These are phyloP conservation scores for Candida boleticola DNA, from an alignment of 805 yeast species.

Conservation along the genomic window DNA sequence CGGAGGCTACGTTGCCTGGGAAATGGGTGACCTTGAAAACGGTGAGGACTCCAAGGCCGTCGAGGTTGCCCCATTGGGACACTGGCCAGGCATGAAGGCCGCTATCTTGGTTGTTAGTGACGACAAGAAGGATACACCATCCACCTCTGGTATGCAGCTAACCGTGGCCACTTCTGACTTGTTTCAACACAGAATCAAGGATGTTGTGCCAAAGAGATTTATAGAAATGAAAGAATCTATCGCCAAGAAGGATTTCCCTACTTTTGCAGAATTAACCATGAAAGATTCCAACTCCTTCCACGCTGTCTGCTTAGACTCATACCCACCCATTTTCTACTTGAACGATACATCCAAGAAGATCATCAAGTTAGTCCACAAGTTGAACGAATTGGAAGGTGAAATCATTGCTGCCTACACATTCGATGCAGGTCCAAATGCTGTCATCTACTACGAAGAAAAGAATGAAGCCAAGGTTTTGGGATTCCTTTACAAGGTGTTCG, in stretches of 20 bases:
- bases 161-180: conserved; percentile 89
- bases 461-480: conserved; percentile 76
- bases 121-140: conserved; percentile 89
- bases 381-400: conserved; percentile 66
- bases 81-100: conserved; percentile 94
- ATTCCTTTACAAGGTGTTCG: conserved; percentile 60
- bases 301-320: conserved; percentile 94
- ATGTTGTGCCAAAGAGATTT: conserved; percentile 86
- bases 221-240: conserved; percentile 80
- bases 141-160: conserved; percentile 94
- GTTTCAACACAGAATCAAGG: conserved; percentile 72
- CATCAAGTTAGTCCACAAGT: conserved; percentile 72
- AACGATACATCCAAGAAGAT: conserved; percentile 87
- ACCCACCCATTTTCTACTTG: conserved; percentile 92
- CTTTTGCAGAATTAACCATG: conserved; percentile 91
- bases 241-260: conserved; percentile 65
- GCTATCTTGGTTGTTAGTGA: conserved; percentile 91
- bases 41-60: conserved; percentile 96
- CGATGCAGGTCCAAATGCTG: conserved; percentile 99
- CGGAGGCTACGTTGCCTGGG: conserved; percentile 99
- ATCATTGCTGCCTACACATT: conserved; percentile 92
- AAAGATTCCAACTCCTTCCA: conserved; percentile 96
- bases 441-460: conserved; percentile 77
- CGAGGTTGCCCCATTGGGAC: conserved; percentile 76
- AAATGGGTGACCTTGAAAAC: conserved; percentile 74